phyloP scores from a whole-genome alignment of 768 basidiomycete genomes.

The Auricularia heimuer region DNA sequence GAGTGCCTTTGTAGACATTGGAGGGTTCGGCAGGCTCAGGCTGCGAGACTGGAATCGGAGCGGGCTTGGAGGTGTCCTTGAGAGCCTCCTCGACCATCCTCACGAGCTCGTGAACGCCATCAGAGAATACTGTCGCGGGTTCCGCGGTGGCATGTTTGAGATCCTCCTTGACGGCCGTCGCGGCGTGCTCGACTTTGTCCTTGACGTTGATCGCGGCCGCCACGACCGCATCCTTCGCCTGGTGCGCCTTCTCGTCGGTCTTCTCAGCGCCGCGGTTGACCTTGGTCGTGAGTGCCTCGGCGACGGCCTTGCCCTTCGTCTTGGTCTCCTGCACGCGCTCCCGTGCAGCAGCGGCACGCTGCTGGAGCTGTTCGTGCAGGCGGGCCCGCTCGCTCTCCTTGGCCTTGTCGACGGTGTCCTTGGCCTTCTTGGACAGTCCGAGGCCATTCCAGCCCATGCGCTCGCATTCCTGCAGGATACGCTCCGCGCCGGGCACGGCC shows the following conservation, averaged over 20 bases:
- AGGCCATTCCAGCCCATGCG: slow-evolving; percentile 60
- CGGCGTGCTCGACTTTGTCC: background rate
- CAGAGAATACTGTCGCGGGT: slow-evolving; percentile 29
- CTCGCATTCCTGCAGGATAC: slow-evolving; percentile 76
- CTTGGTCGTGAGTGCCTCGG: slow-evolving; percentile 39
- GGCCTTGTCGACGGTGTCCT: slow-evolving; percentile 16
- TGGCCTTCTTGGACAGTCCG: slow-evolving; percentile 11
- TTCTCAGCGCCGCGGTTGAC: slow-evolving; percentile 29
- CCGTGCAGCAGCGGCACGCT: slow-evolving; percentile 38
- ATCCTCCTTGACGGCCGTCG: slow-evolving; percentile 2
- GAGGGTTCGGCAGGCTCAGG: slow-evolving; percentile 52
- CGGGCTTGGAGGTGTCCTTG: slow-evolving; percentile 29
- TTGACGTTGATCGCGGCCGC: background rate
- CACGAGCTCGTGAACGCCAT: slow-evolving; percentile 59
- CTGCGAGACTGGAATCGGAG: slow-evolving; percentile 51
- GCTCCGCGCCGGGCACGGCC: slow-evolving; percentile 66
- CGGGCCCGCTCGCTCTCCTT: slow-evolving; percentile 28
- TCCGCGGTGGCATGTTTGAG: background rate
- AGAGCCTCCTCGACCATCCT: slow-evolving; percentile 66
- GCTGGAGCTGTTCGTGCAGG: slow-evolving; percentile 41
- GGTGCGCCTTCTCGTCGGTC: slow-evolving; percentile 28
- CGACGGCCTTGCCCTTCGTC: slow-evolving; percentile 33
- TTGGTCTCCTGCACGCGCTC: slow-evolving; percentile 28
- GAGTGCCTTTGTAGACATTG: slow-evolving; percentile 44
- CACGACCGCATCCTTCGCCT: background rate